Evolutionary conservation across 768 basidiomycete genomes (phyloP).

Genomic region (Lentinus brumalis): DNA sequence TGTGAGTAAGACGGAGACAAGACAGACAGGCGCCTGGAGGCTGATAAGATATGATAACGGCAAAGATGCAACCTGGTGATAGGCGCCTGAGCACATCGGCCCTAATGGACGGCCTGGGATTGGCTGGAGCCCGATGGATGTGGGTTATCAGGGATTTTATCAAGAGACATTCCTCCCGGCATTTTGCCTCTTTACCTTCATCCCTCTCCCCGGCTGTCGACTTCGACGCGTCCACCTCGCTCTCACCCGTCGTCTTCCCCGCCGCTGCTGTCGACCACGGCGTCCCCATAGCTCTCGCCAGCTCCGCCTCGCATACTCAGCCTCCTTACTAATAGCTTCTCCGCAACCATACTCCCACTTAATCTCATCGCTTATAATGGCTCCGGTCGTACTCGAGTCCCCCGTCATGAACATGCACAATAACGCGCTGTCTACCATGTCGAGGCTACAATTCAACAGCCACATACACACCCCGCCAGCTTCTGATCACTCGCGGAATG

Average conservation of each 20-base stretch:
- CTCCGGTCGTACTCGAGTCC: constrained; percentile 59
- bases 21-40: not conserved
- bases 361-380: constrained; percentile 39
- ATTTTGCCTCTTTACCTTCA: constrained; percentile 21
- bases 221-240: constrained; percentile 4
- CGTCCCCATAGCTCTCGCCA: not conserved
- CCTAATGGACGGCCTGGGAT: constrained; percentile 16
- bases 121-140: constrained; percentile 9
- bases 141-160: constrained; percentile 22
- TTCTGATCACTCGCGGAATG: constrained; percentile 32
- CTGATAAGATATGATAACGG: constrained; percentile 18
- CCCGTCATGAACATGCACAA: constrained; percentile 54
- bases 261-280: constrained; percentile 6
- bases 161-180: constrained; percentile 21
- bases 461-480: constrained; percentile 34
- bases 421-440: constrained; percentile 43
- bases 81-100: constrained; percentile 12
- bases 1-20: no score
- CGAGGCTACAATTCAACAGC: constrained; percentile 45
- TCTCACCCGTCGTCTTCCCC: constrained; percentile 3
- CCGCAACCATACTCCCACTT: constrained; percentile 14
- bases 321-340: constrained; percentile 14
- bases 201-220: constrained; percentile 16
- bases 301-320: not conserved
- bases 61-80: constrained; percentile 10